Evolutionary conservation across 495 filamentous ascomycete species (phyloP), one percentile per base, ranked within the genome.

Genomic region (Tuber magnatum): DNA sequence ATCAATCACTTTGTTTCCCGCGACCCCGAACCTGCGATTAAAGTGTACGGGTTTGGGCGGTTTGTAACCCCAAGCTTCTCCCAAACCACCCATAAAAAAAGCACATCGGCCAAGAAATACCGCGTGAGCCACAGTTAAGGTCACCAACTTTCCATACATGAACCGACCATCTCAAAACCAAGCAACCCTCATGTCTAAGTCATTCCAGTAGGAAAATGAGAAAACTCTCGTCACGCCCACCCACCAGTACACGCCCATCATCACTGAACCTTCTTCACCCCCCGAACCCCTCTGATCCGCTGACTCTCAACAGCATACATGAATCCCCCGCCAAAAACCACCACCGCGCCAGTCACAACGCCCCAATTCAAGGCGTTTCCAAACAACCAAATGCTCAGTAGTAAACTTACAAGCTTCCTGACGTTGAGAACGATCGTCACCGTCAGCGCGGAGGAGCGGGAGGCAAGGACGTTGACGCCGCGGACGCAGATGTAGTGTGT

Each of bases 341-440:
- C 86, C 7, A 87, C 84, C 2, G 94, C 94, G 38, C 95, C 95
- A 22, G 92, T 74, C 61, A 96, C 82, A 68, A 97, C 94, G 51
- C 92, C 90, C 4, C 86, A 83, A 0, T 89, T 88, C 77, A 99
- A 84, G 44, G 87, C 81, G 81, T 98, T 97, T 14, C 94, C 95
- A 84, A 99, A 99, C 4, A 98, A 83, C 86, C 92, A 93, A 76
- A 97, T 94, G 75, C 94, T 97, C 56, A 98, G 80, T 76, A 97
- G 83, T 73, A 98, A 87, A 75, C 93, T 96, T 32, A 96, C 90
- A n/a, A 99, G 86, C 84, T 99, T 99, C 80, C 95, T 88, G 70
- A 99, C 91, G 83, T 98, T 99, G 40, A 99, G 87, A 44, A 97
- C 92, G 65, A 99, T 95, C 2, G 94, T 97, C 24, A 99, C 95